Conservation (phyloP, 208 protist species). For the Acanthamoeba triangularis region DNA sequence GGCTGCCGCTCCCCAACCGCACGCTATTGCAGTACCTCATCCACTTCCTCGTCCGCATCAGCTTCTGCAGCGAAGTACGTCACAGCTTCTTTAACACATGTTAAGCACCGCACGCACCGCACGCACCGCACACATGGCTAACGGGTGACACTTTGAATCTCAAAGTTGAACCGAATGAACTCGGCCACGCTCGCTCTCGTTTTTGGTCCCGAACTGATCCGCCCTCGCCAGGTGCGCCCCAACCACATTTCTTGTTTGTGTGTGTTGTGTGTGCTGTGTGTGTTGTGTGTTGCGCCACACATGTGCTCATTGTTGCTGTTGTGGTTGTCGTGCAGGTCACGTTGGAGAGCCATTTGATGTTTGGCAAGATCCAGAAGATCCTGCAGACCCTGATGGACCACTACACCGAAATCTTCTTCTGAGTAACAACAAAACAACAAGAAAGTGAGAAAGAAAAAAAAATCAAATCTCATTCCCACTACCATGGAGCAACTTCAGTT, state of each 20-base stretch:
- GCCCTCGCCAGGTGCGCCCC: background rate
- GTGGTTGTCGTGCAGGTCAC: slow-evolving; percentile 26
- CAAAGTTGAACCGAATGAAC: slow-evolving; percentile 35
- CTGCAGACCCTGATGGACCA: slow-evolving; percentile 59
- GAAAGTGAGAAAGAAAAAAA: background rate
- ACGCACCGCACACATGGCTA: background rate
- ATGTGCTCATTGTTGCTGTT: background rate
- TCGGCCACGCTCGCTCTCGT: slow-evolving; percentile 52
- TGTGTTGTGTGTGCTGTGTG: background rate
- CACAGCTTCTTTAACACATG: background rate
- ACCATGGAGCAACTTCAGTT: too few species aligned
- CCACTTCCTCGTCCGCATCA: slow-evolving; percentile 56
- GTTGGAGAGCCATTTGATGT: slow-evolving; percentile 65
- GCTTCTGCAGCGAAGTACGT: slow-evolving; percentile 64
- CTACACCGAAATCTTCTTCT: slow-evolving; percentile 70
- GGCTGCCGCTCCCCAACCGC: slow-evolving; percentile 47
- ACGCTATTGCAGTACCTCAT: slow-evolving; percentile 63
- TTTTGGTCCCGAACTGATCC: slow-evolving; percentile 52
- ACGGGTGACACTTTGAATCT: background rate
- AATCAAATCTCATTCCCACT: too few species aligned
- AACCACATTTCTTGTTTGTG: background rate
- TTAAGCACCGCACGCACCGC: background rate
- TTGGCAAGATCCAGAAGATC: slow-evolving; percentile 71
- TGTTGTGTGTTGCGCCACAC: background rate
- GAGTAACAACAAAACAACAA: too few species aligned